Evolutionary conservation across 257 asterid genomes (phyloP), one percentile per base, ranked within the genome.

Genomic region (Plantago elongata): DNA sequence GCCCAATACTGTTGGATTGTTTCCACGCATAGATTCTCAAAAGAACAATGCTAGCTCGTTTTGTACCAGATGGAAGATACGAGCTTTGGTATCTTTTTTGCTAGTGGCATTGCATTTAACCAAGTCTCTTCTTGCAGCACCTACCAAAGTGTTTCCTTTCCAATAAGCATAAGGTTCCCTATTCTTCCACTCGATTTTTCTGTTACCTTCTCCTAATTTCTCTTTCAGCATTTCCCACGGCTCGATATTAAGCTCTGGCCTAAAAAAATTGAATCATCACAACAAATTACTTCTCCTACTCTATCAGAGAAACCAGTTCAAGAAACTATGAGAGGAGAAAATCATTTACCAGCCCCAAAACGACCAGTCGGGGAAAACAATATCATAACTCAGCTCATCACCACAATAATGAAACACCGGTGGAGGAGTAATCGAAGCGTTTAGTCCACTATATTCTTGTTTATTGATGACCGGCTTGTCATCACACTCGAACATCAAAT

Each of bases 301-400:
- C 27, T 22, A 44, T 51, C 46, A 47, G 43, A 38, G 1, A 57
- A 38, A 18, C 38, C 15, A 29, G 5, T 14, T 13, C 12, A 42
- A 14, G 11, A 10, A 12, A 44, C 22, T 17, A 57, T 8, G n/a
- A 38, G 37, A 27, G 17, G 18, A n/a, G 34, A 42, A 51, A 51
- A 51, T 11, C 65, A 74, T 78, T 90, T 87, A 90, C 97, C 96
- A 90, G 81, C 97, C 97, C 97, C 97, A 90, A 79, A 85, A 90
- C 76, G 97, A 78, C 97, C 97, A 90, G 63, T 89, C 97, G 44
- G 96, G 97, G 49, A 87, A 84, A 52, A 83, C 93, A 45, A 90
- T 83, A 62, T 90, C 96, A 61, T 73, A 78, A 61, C 80, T 83
- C 3, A 57, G 66, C 2, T 64, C 75, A 58, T 87, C 86, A n/a